Base-by-base conservation (phyloP, 768 basidiomycete species). In the Trametes cubensis region DNA sequence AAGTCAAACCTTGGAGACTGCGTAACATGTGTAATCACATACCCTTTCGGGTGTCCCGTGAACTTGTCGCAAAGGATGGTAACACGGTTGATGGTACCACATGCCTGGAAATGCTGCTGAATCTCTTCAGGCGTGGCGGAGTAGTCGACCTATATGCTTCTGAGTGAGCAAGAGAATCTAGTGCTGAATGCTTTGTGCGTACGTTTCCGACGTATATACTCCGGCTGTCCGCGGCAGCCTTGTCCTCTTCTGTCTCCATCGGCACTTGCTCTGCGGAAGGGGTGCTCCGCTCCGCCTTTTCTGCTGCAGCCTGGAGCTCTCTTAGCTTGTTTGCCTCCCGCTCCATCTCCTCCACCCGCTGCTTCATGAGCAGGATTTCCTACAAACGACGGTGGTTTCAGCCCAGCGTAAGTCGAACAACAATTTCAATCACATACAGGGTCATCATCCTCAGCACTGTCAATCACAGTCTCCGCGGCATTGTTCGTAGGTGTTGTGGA, bases 21-120 rank as follows among this genome's bases (percentile, higher is more conserved):
- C n/a, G n/a, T n/a, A n/a, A n/a, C n/a, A n/a, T n/a, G n/a, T n/a
- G n/a, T n/a, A n/a, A n/a, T n/a, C n/a, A n/a, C n/a, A n/a, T 66
- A 95, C 95, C 97, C 97, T 85, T 98, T 98, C 49, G 97, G 96
- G 78, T 98, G 95, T 50, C 97, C 97, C 23, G 96, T 98, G 76
- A 96, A 98, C 79, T 98, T 98, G 84, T 99, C 97, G 76, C 96
- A 98, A 28, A 99, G 87, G 71, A 99, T 99, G 0, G 97, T 99
- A 45, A 99, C 95, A 69, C 97, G 87, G 78, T 99, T 99, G 76
- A 99, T 99, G 17, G 92, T 94, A 6, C 97, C 97, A 72, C 95
- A 98, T 17, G 95, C 89, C 73, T 95, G 92, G 79, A 99, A 99
- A 75, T 98, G 96, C 18, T 82, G 86, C 78, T 98, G 97, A 52